Conservation (phyloP, 345 rosid species). For the Brassica nigra region DNA sequence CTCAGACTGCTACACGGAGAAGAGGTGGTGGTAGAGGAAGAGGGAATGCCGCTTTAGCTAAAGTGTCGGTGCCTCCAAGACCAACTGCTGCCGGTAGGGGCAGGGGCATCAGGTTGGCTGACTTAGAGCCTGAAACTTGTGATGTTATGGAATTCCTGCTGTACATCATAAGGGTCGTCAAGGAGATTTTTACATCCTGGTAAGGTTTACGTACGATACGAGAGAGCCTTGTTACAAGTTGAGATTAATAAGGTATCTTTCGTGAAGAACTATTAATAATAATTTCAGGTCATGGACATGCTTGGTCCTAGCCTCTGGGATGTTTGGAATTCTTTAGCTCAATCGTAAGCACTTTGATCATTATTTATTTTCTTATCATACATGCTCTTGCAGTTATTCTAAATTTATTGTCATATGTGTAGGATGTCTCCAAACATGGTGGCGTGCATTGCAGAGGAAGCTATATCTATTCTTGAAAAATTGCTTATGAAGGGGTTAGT, state of each 20-base stretch:
- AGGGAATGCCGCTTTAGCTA: slow-evolving; percentile 87
- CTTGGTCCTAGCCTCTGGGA: slow-evolving; percentile 98
- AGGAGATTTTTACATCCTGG: slow-evolving; percentile 96
- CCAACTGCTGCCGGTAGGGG: slow-evolving; percentile 86
- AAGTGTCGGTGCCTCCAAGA: slow-evolving; percentile 67
- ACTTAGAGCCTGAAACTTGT: slow-evolving; percentile 88
- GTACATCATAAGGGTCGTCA: slow-evolving; percentile 92
- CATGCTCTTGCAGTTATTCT: slow-evolving; percentile 8
- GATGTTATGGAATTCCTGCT: slow-evolving; percentile 83
- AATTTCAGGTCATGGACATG: slow-evolving; percentile 91
- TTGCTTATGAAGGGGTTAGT: slow-evolving; percentile 83
- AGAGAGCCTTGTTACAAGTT: not conserved
- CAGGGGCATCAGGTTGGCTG: slow-evolving; percentile 78
- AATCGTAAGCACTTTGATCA: slow-evolving; percentile 57
- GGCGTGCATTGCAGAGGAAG: slow-evolving; percentile 94
- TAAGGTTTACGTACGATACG: slow-evolving; percentile 37
- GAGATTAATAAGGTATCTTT: slow-evolving; percentile 4
- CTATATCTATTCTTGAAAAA: slow-evolving; percentile 87
- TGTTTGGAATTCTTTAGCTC: slow-evolving; percentile 82
- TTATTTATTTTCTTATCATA: not conserved
- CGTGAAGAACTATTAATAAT: slow-evolving; percentile 15
- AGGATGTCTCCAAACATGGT: slow-evolving; percentile 90
- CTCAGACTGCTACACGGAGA: slow-evolving; percentile 79
- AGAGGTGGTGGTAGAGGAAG: slow-evolving; percentile 85
- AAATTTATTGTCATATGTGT: slow-evolving; percentile 34